These are phyloP conservation scores for Ochromonadaceae sp. DNA, from an alignment of 352 stramenopile species.

Conservation along the genomic window DNA sequence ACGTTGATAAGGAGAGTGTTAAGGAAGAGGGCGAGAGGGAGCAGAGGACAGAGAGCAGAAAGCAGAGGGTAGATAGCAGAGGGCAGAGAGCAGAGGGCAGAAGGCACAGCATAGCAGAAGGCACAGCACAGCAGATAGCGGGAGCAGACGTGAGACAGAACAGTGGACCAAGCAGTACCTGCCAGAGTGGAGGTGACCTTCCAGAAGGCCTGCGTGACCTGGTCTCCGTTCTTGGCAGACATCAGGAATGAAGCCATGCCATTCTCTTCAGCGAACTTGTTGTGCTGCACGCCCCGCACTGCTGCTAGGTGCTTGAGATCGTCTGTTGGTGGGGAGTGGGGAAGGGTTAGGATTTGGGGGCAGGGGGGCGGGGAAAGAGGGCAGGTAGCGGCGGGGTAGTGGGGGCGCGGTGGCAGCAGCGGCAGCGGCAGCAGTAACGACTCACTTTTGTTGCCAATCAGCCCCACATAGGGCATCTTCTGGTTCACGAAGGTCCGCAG, in stretches of 20 bases:
- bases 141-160: background rate
- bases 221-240: conserved; percentile 79
- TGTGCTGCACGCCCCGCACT: conserved; percentile 64
- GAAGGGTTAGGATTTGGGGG: too few relatives aligned
- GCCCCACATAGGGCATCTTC: conserved; percentile 63
- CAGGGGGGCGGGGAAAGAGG: background rate
- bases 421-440: background rate
- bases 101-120: too few relatives aligned
- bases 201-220: conserved; percentile 62
- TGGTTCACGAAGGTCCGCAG: conserved; percentile 57
- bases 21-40: too few relatives aligned
- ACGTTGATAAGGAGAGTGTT: too few relatives aligned
- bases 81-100: too few relatives aligned
- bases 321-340: too few relatives aligned
- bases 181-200: conserved; percentile 60
- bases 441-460: conserved; percentile 70
- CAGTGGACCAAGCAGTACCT: background rate
- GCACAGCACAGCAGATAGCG: conserved; percentile 10
- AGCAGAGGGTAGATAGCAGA: conserved; percentile 23
- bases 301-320: conserved; percentile 72
- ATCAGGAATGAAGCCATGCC: conserved; percentile 68
- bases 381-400: background rate
- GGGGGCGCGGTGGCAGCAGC: background rate
- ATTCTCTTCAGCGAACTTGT: conserved; percentile 80
- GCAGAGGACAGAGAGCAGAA: too few relatives aligned